Evolutionary conservation across 129 eudicot species (phyloP).

Genomic region (Flaveria linearis): DNA sequence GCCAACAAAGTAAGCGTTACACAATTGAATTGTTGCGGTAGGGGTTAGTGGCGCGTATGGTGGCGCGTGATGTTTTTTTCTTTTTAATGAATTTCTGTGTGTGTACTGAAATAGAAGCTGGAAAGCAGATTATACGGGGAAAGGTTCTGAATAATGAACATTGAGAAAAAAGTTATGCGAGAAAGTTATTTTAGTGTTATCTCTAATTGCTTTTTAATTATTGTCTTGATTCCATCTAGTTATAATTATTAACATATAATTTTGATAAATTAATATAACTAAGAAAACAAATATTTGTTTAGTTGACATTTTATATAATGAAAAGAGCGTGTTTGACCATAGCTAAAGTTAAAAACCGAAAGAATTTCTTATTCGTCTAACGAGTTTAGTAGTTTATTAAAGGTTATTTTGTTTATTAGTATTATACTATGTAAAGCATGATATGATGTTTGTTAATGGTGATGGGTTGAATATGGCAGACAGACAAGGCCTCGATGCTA

Average conservation of each 20-base stretch:
- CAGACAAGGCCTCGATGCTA: slow-evolving; percentile 97
- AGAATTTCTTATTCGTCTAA: background rate
- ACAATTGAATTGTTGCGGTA: slow-evolving; percentile 10
- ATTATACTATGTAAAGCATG: background rate
- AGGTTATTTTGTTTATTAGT: background rate
- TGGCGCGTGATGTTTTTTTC: too few relatives aligned
- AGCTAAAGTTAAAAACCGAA: background rate
- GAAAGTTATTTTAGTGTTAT: slow-evolving; percentile 31
- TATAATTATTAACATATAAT: background rate
- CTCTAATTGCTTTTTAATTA: slow-evolving; percentile 11
- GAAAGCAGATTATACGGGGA: slow-evolving; percentile 40
- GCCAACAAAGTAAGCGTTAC: slow-evolving; percentile 63
- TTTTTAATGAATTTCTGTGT: slow-evolving; percentile 22
- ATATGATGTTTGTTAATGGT: slow-evolving; percentile 14
- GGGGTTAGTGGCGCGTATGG: slow-evolving; percentile 31
- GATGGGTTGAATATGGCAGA: slow-evolving; percentile 59
- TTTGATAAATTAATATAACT: background rate
- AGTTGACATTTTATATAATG: background rate
- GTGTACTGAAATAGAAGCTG: slow-evolving; percentile 32
- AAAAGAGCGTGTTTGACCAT: background rate
- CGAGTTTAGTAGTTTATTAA: background rate
- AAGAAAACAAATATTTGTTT: background rate
- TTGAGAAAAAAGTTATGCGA: background rate
- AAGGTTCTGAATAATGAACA: slow-evolving; percentile 30
- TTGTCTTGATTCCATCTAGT: background rate